These are phyloP conservation scores for Sporormia fimetaria DNA, from an alignment of 495 filamentous ascomycete genomes.

Conservation along the genomic window DNA sequence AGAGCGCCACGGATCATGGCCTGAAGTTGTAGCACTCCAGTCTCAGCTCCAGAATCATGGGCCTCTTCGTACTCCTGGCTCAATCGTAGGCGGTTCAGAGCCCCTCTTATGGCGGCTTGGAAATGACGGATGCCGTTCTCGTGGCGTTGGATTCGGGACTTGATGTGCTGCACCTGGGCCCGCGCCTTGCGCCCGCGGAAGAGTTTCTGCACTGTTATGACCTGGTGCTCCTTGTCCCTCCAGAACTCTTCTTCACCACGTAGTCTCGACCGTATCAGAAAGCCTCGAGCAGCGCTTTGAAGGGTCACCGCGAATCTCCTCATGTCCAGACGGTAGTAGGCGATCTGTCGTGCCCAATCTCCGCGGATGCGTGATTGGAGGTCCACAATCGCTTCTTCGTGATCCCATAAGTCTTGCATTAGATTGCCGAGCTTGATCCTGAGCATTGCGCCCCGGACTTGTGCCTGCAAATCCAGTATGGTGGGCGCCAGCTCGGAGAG, in stretches of 20 bases:
- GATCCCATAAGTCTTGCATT: slow-evolving; percentile 89
- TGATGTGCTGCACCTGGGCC: slow-evolving; percentile 52
- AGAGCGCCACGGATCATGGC: slow-evolving; percentile 51
- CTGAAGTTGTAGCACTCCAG: slow-evolving; percentile 53
- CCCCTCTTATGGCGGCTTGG: slow-evolving; percentile 39
- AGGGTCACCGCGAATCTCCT: slow-evolving; percentile 59
- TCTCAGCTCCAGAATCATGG: slow-evolving; percentile 33
- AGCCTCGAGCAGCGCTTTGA: slow-evolving; percentile 72
- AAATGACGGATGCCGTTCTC: slow-evolving; percentile 46
- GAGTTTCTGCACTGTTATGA: slow-evolving; percentile 74
- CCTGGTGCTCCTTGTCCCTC: slow-evolving; percentile 55
- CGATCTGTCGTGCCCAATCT: slow-evolving; percentile 63
- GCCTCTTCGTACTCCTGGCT: slow-evolving; percentile 31
- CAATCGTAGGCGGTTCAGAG: slow-evolving; percentile 29
- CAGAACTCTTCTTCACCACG: slow-evolving; percentile 52
- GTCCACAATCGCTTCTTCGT: slow-evolving; percentile 63
- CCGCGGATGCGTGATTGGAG: slow-evolving; percentile 79
- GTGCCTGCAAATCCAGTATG: slow-evolving; percentile 72
- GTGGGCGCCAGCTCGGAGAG: slow-evolving; percentile 59
- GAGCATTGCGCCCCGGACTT: slow-evolving; percentile 69
- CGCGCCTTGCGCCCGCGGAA: slow-evolving; percentile 68
- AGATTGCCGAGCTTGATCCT: slow-evolving; percentile 65
- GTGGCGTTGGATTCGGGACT: slow-evolving; percentile 47
- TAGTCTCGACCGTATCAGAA: slow-evolving; percentile 56
- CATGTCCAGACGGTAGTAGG: slow-evolving; percentile 70